Base-by-base conservation (phyloP, 441 rosid species). In the Macaranga tanarius region DNA sequence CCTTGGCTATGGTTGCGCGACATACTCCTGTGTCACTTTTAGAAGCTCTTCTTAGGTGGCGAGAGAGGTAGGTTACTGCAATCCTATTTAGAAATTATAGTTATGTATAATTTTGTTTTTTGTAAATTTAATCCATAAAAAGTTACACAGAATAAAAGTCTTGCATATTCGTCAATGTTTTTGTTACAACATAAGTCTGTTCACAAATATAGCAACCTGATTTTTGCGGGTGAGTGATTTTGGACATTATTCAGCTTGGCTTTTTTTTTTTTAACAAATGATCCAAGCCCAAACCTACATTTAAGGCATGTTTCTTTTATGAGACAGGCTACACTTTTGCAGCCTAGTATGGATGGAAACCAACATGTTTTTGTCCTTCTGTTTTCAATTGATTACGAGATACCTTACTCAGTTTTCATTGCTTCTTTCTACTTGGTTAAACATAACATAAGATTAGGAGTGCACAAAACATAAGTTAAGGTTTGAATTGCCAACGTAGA, bases 21-120 rank as follows among this genome's bases (percentile, higher is more conserved):
- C 99, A 95, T 82, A 95, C 98, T 50, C 99, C 99, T 50, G 93
- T 92, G 57, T 98, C 98, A 62, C 98, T 95, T 80, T 70, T 95
- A 70, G 99, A 95, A 86, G 97, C 97, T 84, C 93, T 95, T 73
- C 97, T 95, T 65, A 85, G 78, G 83, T 95, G 99, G 99, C 88
- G 99, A 81, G 98, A 91, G 83, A 86, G 87, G 98, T 64, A 51
- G 23, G 38, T 56, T 12, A 10, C 16, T 42, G 4, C 28, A 54
- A 16, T 31, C 25, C 56, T 10, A 12, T 12, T 7, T 12, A 42
- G 47, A 42, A 42, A 42, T 25, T 50, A 2, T 61, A 25, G 26
- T 67, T 51, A 42, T 9, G 5, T 4, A 9, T 52, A 52, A 52
- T 19, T 45, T 65, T 48, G 40, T 48, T 25, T 26, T 7, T 48